Evolutionary conservation across 768 basidiomycete genomes (phyloP), one percentile per base, ranked within the genome.

Genomic region (Chalciporus chontae): DNA sequence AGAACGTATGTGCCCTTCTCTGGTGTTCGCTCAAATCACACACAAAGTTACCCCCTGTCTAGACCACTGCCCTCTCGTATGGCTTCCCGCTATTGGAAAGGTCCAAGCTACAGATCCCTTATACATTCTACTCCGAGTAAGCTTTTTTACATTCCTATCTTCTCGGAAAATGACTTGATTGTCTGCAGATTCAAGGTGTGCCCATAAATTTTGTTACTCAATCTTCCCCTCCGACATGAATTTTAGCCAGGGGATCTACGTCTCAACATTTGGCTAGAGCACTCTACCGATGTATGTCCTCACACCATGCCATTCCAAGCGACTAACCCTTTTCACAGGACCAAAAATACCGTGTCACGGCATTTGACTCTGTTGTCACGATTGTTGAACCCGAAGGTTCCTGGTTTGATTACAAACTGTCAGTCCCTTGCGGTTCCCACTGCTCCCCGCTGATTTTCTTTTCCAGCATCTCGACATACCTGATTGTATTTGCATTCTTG

Each of bases 401-500:
- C 24, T 75, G 85, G 63, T 81, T 91, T 56, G 90, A 93, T 67
- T 74, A 85, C 60, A 85, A 90, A 65, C 77, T 90, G 90, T 91
- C 57, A 39, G 88, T 70, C 21, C n/a, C 38, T 18, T 53, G 24
- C 37, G 7, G 9, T 34, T 40, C n/a, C 39, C 15, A 14, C 7
- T 41, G 14, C 41, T 52, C 50, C 24, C 4, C 39, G 36, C 55
- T 50, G 17, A 27, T 11, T 29, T 32, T 27, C 24, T 7, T 46
- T 46, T 44, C 24, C 29, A 80, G 76, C 41, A 75, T 87, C 47
- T 75, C 81, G 7, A 90, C 90, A 4, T 93, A 92, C 64, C 68
- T 80, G 53, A 78, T 90, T 47, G 80, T 88, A 11, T 59, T 75
- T 13, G 82, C 71, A n/a, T 65, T 87, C 50, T 65, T 92, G 32